Conservation (phyloP, 257 asterid species). For the Solanum chiquidenum region DNA sequence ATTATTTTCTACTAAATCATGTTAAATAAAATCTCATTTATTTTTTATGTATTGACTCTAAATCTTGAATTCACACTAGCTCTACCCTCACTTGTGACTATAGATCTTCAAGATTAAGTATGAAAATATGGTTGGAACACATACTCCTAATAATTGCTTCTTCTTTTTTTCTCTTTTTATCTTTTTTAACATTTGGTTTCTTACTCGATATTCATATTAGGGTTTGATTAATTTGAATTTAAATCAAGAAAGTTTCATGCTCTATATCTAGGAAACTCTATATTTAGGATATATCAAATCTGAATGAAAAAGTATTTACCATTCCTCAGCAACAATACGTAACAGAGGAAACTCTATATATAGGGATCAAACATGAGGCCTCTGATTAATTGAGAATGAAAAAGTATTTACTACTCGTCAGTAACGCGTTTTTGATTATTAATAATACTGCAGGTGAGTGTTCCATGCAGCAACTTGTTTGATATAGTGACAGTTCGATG, state of each 20-base stretch:
- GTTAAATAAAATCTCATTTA: neutral
- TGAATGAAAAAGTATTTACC: neutral
- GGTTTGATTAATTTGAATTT: neutral
- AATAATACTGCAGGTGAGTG: slow-evolving; percentile 57
- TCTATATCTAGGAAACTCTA: neutral
- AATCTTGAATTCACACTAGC: neutral
- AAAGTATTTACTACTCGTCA: neutral
- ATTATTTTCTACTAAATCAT: neutral
- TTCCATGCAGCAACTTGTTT: slow-evolving; percentile 72
- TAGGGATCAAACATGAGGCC: neutral
- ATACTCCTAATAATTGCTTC: neutral
- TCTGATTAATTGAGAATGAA: neutral
- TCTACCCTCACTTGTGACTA: neutral
- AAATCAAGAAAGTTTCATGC: neutral
- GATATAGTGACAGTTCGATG: slow-evolving; percentile 89
- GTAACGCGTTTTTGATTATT: neutral
- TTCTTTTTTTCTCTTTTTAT: neutral
- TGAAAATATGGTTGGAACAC: neutral
- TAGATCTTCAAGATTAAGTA: neutral
- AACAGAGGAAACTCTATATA: neutral
- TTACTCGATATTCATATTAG: neutral
- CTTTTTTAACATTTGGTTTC: neutral
- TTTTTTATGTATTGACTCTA: neutral
- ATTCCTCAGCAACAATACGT: neutral
- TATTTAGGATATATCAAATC: neutral